Conservation (phyloP, 2,329 filamentous ascomycete genomes). For the Alternaria incomplexa region DNA sequence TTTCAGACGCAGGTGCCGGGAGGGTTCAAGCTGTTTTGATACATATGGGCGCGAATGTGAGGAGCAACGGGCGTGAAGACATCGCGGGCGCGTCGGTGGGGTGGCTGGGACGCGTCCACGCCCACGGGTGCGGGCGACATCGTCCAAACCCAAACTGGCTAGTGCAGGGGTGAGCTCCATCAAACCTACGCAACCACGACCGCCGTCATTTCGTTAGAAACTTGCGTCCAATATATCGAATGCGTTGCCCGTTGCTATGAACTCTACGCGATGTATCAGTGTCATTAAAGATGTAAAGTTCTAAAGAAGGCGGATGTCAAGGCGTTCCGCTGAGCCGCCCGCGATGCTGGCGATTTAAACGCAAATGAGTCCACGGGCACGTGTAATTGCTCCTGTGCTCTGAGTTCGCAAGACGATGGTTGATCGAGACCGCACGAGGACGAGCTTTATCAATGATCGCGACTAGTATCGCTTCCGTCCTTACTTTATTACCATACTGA, state of each 20-base stretch:
- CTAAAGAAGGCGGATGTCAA: neutral
- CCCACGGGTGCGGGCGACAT: neutral
- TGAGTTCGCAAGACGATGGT: neutral
- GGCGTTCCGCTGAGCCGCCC: neutral
- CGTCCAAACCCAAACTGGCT: neutral
- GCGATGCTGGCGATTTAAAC: neutral
- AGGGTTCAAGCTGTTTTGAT: conserved; percentile 30
- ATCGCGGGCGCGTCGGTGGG: neutral
- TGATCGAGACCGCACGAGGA: neutral
- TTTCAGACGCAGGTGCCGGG: conserved; percentile 31
- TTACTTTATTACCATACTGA: neutral
- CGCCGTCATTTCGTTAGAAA: neutral
- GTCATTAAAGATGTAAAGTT: neutral
- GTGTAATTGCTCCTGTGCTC: neutral
- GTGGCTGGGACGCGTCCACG: neutral
- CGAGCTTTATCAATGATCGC: neutral
- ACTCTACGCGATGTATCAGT: neutral
- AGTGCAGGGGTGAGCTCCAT: neutral
- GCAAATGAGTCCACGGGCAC: neutral
- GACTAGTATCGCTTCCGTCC: neutral
- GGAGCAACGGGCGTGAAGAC: neutral
- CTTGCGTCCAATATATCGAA: neutral
- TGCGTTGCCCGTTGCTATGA: neutral
- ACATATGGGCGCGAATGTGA: neutral
- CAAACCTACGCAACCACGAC: neutral